Evolutionary conservation across 768 basidiomycete genomes (phyloP).

Genomic region (Pulveroboletus sp.): DNA sequence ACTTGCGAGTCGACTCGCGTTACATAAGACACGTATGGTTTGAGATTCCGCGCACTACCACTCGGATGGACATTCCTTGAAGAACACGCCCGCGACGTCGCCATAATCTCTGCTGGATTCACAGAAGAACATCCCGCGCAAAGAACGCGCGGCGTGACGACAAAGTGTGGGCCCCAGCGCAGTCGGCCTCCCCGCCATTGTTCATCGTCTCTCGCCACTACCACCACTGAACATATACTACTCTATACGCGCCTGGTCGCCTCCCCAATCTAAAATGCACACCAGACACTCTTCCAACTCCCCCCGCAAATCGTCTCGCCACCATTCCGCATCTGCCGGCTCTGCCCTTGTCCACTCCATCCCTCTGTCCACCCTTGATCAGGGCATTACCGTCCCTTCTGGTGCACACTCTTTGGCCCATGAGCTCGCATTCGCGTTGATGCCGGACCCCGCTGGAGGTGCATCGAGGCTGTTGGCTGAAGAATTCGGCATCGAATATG

Average conservation of each 20-base stretch:
- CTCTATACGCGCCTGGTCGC: background rate
- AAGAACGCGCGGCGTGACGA: slow-evolving; percentile 2
- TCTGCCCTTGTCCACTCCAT: slow-evolving; percentile 18
- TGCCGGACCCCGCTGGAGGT: slow-evolving; percentile 78
- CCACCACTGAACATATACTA: slow-evolving; percentile 11
- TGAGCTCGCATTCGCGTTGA: slow-evolving; percentile 80
- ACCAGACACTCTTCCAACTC: slow-evolving; percentile 24
- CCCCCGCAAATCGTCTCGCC: slow-evolving; percentile 29
- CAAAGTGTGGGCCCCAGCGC: background rate
- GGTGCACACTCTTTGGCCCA: slow-evolving; percentile 70
- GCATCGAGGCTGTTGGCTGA: slow-evolving; percentile 72
- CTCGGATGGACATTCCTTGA: slow-evolving; percentile 28
- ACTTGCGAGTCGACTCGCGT: too few species aligned
- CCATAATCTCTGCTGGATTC: slow-evolving; percentile 2
- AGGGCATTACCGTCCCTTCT: slow-evolving; percentile 26
- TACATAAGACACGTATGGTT: background rate
- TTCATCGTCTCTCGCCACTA: slow-evolving; percentile 5
- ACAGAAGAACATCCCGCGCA: slow-evolving; percentile 1
- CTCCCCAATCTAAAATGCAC: slow-evolving; percentile 19
- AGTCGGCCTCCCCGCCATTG: background rate
- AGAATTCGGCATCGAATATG: slow-evolving; percentile 87
- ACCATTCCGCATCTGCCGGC: slow-evolving; percentile 22
- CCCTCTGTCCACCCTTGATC: slow-evolving; percentile 32
- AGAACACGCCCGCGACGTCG: slow-evolving; percentile 5
- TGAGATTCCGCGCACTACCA: slow-evolving; percentile 1